Evolutionary conservation across 352 stramenopile species (phyloP).

Genomic region (Phytophthora agathidicida): DNA sequence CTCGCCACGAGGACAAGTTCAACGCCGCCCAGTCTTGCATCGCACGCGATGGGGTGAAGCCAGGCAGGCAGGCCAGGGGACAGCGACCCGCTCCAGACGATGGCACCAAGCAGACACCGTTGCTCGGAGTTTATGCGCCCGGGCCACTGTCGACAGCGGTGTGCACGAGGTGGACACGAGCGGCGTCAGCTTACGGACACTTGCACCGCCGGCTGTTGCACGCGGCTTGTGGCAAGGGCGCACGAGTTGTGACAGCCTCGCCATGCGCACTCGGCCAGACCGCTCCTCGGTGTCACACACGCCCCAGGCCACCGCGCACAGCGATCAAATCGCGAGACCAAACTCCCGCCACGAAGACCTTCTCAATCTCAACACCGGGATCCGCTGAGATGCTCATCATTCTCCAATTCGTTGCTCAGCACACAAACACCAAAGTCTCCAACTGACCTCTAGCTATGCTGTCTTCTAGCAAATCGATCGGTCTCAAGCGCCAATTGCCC

Average conservation of each 20-base stretch:
- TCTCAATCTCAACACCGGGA: constrained; percentile 15
- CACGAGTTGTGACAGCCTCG: constrained; percentile 19
- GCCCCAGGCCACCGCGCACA: constrained; percentile 10
- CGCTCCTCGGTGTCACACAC: constrained; percentile 25
- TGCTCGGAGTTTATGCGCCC: constrained; percentile 3
- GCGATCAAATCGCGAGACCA: constrained; percentile 21
- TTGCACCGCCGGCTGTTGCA: constrained; percentile 7
- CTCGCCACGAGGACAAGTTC: constrained; percentile 9
- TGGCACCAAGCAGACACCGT: constrained; percentile 7
- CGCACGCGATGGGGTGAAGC: constrained; percentile 14
- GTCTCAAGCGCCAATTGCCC: constrained; percentile 26
- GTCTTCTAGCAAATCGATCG: constrained; percentile 14
- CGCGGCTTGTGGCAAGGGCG: constrained; percentile 17
- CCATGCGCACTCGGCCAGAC: constrained; percentile 6
- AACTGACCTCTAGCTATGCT: constrained; percentile 5
- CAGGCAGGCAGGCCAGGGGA: no score
- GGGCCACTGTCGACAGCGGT: constrained; percentile 3
- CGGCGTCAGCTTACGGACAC: constrained; percentile 18
- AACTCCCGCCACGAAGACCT: constrained; percentile 17
- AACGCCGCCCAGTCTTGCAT: constrained; percentile 6
- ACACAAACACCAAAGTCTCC: not conserved
- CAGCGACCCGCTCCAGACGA: no score
- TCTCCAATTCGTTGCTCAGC: constrained; percentile 29
- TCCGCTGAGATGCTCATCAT: constrained; percentile 19
- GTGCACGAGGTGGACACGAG: constrained; percentile 22